Base-by-base conservation (phyloP, 2,329 filamentous ascomycete species). In the Penicillium digitatum region DNA sequence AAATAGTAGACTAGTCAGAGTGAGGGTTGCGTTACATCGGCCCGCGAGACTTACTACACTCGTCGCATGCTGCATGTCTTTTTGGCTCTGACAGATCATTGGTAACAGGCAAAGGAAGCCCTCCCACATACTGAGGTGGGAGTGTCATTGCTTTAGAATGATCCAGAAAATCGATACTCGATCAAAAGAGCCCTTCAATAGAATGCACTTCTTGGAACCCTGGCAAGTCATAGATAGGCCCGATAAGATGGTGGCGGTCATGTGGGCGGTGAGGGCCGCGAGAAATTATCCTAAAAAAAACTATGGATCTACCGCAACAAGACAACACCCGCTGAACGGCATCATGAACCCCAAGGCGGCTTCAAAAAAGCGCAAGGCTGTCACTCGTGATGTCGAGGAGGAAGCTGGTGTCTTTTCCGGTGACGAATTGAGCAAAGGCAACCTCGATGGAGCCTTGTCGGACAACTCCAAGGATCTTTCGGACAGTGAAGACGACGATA, bases 311-410 rank as follows among this genome's bases (percentile, higher is more conserved):
- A 58, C 51, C 47, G 55, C 46, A 45, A 39, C 48, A 52, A 43
- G 52, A 14, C 53, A 54, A 58, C 52, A 51, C 14, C 38, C 54
- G 40, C 38, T 57, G 39, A 49, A 57, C 48, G 47, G 47, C 57
- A 59, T 63, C 54, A 76, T 76, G 73, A 65, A 68, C 57, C 59
- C 64, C 52, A 62, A 64, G 61, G 72, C 75, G 55, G 65, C 71
- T 43, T 78, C 74, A 31, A 79, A 82, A 70, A 89, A 89, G 78
- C 83, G 87, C 62, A 89, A 88, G 73, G 82, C 82, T 57, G 78
- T 83, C 20, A 80, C 78, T 24, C 77, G 78, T 31, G 82, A 84
- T 62, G 74, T 78, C 18, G 75, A 78, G 44, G 76, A 76, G 55
- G 71, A 74, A 47, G 73, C 77, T 14, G 77, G 81, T 58, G 72